Base-by-base conservation (phyloP, 2,329 filamentous ascomycete species). In the Cordyceps cicadae region DNA sequence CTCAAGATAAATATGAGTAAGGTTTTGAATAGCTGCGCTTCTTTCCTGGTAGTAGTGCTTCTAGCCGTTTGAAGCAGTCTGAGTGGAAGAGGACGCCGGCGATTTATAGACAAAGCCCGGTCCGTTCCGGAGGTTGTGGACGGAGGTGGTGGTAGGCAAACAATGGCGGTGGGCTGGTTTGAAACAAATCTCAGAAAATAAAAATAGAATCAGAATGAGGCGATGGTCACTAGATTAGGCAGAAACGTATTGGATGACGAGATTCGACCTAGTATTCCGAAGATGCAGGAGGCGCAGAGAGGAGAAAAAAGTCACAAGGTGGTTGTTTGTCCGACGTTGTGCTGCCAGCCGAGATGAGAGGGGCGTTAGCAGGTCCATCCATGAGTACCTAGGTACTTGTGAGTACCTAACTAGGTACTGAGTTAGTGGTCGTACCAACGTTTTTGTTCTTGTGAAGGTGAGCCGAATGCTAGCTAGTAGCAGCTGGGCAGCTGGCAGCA, bases 301-400 rank as follows among this genome's bases (percentile, higher is more conserved):
- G 21, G 26, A 39, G 19, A 11, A 29, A 50, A 57, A 58, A 58
- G 46, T 58, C 55, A 58, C 55, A 58, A 43, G 55, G 24, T 34
- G 46, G 24, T 58, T 58, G n/a, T 45, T n/a, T 43, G 55, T 58
- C 46, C 17, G 34, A 58, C 55, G 24, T 12, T 50, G 55, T 58
- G 55, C 12, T 17, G 39, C 39, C n/a, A 21, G 32, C 6, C 14
- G 37, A 9, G n/a, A 19, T 26, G 32, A 19, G 50, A 7, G 14
- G 39, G 12, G 6, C 14, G 39, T n/a, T 37, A 12, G 39, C 39
- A 43, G n/a, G n/a, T n/a, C n/a, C n/a, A n/a, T n/a, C n/a, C n/a
- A n/a, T n/a, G n/a, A n/a, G n/a, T n/a, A n/a, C n/a, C n/a, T n/a
- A n/a, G n/a, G n/a, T n/a, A n/a, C n/a, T n/a, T n/a, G n/a, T n/a